phyloP scores from a whole-genome alignment of 1,284 basidiomycete species.

The Irpex sp. region DNA sequence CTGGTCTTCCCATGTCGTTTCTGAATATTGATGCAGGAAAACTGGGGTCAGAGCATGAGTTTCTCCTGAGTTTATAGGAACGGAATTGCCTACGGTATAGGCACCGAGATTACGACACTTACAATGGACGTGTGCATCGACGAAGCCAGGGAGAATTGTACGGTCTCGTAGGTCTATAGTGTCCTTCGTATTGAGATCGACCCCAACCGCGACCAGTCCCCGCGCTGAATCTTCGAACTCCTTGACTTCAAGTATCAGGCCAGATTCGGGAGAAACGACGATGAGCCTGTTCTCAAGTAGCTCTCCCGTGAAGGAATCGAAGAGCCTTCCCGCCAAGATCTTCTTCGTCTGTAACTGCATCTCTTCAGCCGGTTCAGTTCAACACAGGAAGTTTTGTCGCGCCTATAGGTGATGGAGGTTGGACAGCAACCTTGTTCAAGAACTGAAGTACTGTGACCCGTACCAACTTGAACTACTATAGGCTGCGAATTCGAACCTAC shows the following conservation, averaged over 20 bases:
- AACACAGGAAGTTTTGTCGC: neutral
- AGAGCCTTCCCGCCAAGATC: slow-evolving; percentile 39
- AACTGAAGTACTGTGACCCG: too few relatives aligned
- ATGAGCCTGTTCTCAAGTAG: slow-evolving; percentile 37
- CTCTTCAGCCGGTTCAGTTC: neutral
- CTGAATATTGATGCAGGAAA: slow-evolving; percentile 59
- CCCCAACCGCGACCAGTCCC: slow-evolving; percentile 39
- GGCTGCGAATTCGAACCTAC: too few relatives aligned
- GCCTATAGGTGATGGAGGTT: neutral
- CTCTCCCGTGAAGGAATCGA: slow-evolving; percentile 34
- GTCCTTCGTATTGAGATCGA: slow-evolving; percentile 11
- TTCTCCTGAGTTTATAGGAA: neutral
- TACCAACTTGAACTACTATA: too few relatives aligned
- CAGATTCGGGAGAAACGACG: slow-evolving; percentile 34
- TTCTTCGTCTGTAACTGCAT: slow-evolving; percentile 13
- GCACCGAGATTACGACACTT: slow-evolving; percentile 23
- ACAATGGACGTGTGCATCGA: slow-evolving; percentile 69
- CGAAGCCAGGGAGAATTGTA: slow-evolving; percentile 60
- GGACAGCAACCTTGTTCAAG: neutral
- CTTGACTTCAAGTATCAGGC: slow-evolving; percentile 32
- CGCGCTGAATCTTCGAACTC: slow-evolving; percentile 12
- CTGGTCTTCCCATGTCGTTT: slow-evolving; percentile 62
- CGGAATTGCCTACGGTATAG: neutral
- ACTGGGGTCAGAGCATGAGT: slow-evolving; percentile 31
- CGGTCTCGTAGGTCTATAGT: slow-evolving; percentile 45